These are phyloP conservation scores for Yamadazyma akitaensis DNA, from an alignment of 805 yeast species.

Conservation along the genomic window DNA sequence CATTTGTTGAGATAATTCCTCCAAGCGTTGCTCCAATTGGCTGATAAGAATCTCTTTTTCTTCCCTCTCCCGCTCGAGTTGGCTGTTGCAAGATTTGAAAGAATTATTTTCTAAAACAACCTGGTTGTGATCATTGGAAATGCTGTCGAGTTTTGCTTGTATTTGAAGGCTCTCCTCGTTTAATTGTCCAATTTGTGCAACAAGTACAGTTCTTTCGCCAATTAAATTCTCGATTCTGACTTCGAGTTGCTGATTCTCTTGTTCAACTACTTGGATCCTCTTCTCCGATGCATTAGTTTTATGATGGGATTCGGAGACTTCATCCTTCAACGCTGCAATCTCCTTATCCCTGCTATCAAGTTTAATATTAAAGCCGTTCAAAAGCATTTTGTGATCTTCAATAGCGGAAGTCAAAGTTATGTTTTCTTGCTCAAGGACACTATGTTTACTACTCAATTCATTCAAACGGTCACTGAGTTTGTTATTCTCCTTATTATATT, in stretches of 20 bases:
- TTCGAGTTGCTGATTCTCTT: not conserved
- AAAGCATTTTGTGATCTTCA: not conserved
- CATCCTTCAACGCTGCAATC: not conserved
- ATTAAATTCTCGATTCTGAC: not conserved
- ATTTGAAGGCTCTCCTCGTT: not conserved
- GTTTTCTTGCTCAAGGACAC: conserved; percentile 1
- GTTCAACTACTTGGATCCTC: not conserved
- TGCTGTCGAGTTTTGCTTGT: not conserved
- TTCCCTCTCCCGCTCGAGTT: not conserved
- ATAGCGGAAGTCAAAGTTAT: not conserved
- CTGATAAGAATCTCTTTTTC: no score
- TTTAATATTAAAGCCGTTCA: not conserved
- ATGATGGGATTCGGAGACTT: not conserved
- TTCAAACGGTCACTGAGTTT: conserved; percentile 8
- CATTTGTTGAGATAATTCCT: not conserved
- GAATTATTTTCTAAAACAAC: not conserved
- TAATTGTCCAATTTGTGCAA: not conserved
- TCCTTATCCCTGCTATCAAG: not conserved
- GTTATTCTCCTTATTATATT: conserved; percentile 8
- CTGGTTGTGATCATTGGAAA: not conserved
- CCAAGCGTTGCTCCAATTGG: not conserved
- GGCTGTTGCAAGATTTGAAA: not conserved
- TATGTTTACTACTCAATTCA: conserved; percentile 2
- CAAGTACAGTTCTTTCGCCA: not conserved
- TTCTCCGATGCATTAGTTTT: not conserved